Evolutionary conservation across 2,329 filamentous ascomycete genomes (phyloP).

Genomic region (Claviceps arundinis): DNA sequence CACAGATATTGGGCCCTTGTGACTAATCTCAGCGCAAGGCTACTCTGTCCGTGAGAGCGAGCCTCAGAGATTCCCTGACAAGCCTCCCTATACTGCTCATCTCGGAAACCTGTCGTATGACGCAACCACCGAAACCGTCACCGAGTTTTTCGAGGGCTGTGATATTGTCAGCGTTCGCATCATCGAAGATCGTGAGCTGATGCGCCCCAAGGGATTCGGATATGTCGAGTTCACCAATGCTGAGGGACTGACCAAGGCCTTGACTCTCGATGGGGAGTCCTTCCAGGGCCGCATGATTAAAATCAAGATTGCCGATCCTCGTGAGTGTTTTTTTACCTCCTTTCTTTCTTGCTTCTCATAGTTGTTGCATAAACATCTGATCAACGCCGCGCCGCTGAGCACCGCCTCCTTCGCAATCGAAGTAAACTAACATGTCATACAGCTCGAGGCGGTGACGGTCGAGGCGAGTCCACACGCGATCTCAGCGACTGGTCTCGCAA

Average conservation of each 20-base stretch:
- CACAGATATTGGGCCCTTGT: neutral
- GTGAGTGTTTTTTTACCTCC: conserved; percentile 42
- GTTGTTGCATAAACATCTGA: neutral
- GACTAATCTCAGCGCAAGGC: conserved; percentile 24
- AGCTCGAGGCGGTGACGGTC: conserved; percentile 70
- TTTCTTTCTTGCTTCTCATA: neutral
- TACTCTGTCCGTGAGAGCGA: conserved; percentile 58
- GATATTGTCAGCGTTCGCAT: conserved; percentile 84
- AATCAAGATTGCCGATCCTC: conserved; percentile 92
- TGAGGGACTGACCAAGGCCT: conserved; percentile 83
- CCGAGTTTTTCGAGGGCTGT: conserved; percentile 74
- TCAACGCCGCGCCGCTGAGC: no score
- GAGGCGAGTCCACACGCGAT: conserved; percentile 56
- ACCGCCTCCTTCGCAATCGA: no score
- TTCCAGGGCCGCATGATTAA: conserved; percentile 85
- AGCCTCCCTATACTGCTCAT: conserved; percentile 91
- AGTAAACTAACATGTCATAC: conserved; percentile 2
- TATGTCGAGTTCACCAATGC: conserved; percentile 87
- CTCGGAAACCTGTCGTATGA: conserved; percentile 96
- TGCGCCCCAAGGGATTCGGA: conserved; percentile 93
- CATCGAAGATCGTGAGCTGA: conserved; percentile 89
- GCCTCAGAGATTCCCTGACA: conserved; percentile 62
- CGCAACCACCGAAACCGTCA: conserved; percentile 69
- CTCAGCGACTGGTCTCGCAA: conserved; percentile 87
- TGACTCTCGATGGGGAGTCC: conserved; percentile 65